Base-by-base conservation (phyloP, 305 asterid species). In the Solanum hybrid region DNA sequence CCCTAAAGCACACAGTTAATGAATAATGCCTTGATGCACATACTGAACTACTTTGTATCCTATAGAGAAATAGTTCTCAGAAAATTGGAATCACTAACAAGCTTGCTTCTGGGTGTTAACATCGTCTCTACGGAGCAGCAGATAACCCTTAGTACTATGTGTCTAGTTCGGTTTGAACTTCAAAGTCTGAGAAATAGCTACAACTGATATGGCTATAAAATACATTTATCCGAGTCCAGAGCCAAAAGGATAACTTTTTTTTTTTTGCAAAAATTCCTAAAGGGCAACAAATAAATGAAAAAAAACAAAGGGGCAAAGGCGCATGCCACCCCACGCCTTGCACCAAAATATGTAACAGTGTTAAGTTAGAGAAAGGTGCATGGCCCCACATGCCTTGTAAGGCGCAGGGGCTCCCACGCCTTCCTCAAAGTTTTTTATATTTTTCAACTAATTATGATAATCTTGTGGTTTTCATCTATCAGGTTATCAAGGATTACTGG, bases 401-500 rank as follows among this genome's bases (percentile, higher is more conserved):
- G n/a, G n/a, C n/a, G n/a, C n/a, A n/a, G n/a, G n/a, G n/a, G 69
- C 24, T 19, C 69, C 24, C 69, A 17, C 69, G 10, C 69, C 69
- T 56, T 56, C 69, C 69, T 31, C 42, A 31, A 51, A 31, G 75
- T 2, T 51, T 45, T 15, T 27, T 51, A 56, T 10, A 51, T 11
- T 38, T 84, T 84, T 82, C 72, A 82, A 80, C 26, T 40, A 26
- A 80, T 24, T 42, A 15, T 40, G 12, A 66, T n/a, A 51, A 31
- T 84, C 22, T 72, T 36, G 13, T 66, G n/a, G 12, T 31, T 42
- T 32, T 31, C 17, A 24, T 79, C n/a, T 22, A 42, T 45, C 92
- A 96, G 98, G 91, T 97, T 95, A 26, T 92, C 98, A 12, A 95
- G 99, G 99, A 94, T 94, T 10, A 89, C 92, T 4, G 98, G 98